Evolutionary conservation across 1,139 yeast genomes (phyloP).

Genomic region (Blastobotrys buckinghamii): DNA sequence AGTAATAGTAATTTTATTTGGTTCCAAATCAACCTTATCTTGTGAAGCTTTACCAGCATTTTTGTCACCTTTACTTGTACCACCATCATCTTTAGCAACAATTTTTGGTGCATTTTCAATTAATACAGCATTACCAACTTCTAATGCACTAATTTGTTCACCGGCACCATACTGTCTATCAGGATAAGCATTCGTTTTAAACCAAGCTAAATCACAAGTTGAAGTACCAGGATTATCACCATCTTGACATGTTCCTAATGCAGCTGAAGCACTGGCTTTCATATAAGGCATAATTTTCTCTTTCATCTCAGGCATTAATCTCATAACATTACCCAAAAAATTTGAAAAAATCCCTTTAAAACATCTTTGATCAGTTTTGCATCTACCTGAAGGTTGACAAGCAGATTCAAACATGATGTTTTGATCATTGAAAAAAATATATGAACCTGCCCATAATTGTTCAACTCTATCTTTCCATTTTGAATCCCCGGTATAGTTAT

Average conservation of each 20-base stretch:
- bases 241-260: constrained; percentile 78
- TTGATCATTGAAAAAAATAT: constrained; percentile 49
- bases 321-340: constrained; percentile 68
- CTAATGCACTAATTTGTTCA: constrained; percentile 87
- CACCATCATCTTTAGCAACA: constrained; percentile 43
- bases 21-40: constrained; percentile 16
- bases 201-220: constrained; percentile 76
- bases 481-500: constrained; percentile 62
- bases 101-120: constrained; percentile 44
- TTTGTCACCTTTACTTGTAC: constrained; percentile 38
- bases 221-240: constrained; percentile 77
- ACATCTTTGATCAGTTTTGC: constrained; percentile 87
- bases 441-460: constrained; percentile 40
- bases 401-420: constrained; percentile 72
- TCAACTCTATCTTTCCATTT: constrained; percentile 56
- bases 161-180: constrained; percentile 83
- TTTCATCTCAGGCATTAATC: constrained; percentile 58
- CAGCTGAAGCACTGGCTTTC: constrained; percentile 64
- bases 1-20: constrained; percentile 25
- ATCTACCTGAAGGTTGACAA: constrained; percentile 55
- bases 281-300: constrained; percentile 48
- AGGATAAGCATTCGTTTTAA: constrained; percentile 45
- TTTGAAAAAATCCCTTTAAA: constrained; percentile 80
- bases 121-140: constrained; percentile 61
- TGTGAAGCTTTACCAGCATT: constrained; percentile 31